These are phyloP conservation scores for Pleurotus platypus DNA, from an alignment of 768 basidiomycete species.

Conservation along the genomic window DNA sequence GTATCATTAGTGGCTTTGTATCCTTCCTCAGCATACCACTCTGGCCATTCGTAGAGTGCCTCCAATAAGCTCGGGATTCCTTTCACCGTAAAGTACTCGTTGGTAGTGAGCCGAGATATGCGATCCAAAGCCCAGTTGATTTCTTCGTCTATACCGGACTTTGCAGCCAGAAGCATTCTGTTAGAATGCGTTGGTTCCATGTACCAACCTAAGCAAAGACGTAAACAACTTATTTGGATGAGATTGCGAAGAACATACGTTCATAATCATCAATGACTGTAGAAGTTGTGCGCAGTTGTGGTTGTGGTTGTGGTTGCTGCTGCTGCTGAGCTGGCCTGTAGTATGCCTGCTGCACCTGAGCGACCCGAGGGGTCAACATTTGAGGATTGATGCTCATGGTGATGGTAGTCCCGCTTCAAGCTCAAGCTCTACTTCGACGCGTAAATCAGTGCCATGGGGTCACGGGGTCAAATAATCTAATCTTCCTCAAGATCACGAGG, in stretches of 20 bases:
- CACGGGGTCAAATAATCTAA: no score
- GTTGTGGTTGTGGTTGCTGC: not conserved
- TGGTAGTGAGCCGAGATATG: slow-evolving; percentile 74
- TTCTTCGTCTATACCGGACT: slow-evolving; percentile 79
- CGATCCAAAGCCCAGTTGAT: slow-evolving; percentile 89
- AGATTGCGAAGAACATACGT: slow-evolving; percentile 37
- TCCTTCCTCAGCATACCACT: slow-evolving; percentile 74
- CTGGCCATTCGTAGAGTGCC: slow-evolving; percentile 84
- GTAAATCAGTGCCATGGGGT: no score
- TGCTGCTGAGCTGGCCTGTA: not conserved
- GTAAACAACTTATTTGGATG: not conserved
- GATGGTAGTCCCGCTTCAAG: no score
- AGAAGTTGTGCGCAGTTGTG: slow-evolving; percentile 25
- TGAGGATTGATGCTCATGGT: not conserved
- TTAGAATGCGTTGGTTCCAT: slow-evolving; percentile 79
- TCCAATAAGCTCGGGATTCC: slow-evolving; percentile 77
- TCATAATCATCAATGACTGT: slow-evolving; percentile 74
- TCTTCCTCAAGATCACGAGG: no score
- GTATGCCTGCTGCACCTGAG: not conserved
- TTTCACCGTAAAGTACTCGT: slow-evolving; percentile 72
- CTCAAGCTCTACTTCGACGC: no score
- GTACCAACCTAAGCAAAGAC: slow-evolving; percentile 58
- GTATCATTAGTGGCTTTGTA: slow-evolving; percentile 39
- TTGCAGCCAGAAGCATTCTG: slow-evolving; percentile 86
- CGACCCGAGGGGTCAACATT: not conserved